phyloP scores from a whole-genome alignment of 2,329 filamentous ascomycete species.

The Nemania sp. region DNA sequence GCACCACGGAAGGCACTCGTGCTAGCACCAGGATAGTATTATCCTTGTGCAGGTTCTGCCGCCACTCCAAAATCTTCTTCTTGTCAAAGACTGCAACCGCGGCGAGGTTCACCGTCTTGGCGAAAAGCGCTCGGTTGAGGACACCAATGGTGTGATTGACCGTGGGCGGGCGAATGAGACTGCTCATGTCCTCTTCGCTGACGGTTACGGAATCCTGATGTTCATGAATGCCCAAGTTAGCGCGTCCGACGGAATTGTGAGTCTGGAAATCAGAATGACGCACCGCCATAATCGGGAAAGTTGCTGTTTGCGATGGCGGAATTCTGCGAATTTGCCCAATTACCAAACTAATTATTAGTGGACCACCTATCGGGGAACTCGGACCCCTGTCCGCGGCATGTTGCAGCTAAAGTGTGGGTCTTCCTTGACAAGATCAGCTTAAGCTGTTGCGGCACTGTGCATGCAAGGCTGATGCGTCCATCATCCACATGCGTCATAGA shows the following conservation, averaged over 20 bases:
- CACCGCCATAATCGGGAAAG: constrained; percentile 32
- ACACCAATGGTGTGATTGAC: constrained; percentile 50
- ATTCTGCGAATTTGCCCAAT: constrained; percentile 11
- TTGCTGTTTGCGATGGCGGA: constrained; percentile 7
- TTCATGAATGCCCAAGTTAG: constrained; percentile 11
- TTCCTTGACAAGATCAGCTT: constrained; percentile 7
- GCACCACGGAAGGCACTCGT: constrained; percentile 63
- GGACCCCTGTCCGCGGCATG: constrained; percentile 7
- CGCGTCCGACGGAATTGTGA: neutral
- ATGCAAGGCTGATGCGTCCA: constrained; percentile 32
- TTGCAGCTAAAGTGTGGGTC: constrained; percentile 1
- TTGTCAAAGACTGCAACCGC: constrained; percentile 78
- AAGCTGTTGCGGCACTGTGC: constrained; percentile 12
- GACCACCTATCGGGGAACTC: neutral
- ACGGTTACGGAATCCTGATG: constrained; percentile 27
- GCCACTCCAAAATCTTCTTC: constrained; percentile 72
- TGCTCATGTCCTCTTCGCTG: constrained; percentile 51
- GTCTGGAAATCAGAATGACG: constrained; percentile 1
- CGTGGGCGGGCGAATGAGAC: constrained; percentile 74
- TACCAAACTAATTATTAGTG: no score
- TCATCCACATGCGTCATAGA: constrained; percentile 34
- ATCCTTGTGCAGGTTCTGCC: constrained; percentile 66
- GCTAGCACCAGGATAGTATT: constrained; percentile 68
- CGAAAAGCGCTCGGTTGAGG: constrained; percentile 83
- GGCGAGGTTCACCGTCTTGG: constrained; percentile 72